phyloP scores from a whole-genome alignment of 495 filamentous ascomycete genomes.

The Sabuloglossum arenarium region DNA sequence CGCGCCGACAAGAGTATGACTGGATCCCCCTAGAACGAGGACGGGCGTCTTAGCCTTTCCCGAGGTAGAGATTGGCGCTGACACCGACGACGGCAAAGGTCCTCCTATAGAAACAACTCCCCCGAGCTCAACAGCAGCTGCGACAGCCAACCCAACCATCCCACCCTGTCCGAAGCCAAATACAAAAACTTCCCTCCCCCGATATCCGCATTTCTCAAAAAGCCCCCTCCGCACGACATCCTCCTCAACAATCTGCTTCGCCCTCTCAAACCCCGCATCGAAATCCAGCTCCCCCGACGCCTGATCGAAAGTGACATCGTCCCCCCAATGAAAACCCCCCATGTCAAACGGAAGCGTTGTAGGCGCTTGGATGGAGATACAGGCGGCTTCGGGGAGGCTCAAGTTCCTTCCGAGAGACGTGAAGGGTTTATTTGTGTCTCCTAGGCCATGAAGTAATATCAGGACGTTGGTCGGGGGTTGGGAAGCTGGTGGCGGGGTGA shows the following conservation, averaged over 20 bases:
- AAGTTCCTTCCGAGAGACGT: constrained; percentile 48
- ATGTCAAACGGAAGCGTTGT: constrained; percentile 52
- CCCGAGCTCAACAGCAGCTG: constrained; percentile 14
- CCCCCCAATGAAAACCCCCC: constrained; percentile 79
- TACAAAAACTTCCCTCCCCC: constrained; percentile 43
- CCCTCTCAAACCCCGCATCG: constrained; percentile 53
- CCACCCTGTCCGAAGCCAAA: constrained; percentile 83
- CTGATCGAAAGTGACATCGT: constrained; percentile 54
- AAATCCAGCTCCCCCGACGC: constrained; percentile 45
- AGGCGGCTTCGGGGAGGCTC: constrained; percentile 59
- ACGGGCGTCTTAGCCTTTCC: constrained; percentile 51
- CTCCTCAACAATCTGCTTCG: constrained; percentile 26
- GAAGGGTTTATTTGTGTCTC: constrained; percentile 54
- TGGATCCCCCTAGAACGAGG: constrained; percentile 45
- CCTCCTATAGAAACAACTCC: constrained; percentile 70
- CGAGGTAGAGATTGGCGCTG: constrained; percentile 14
- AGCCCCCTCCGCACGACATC: constrained; percentile 40
- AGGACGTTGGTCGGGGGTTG: constrained; percentile 46
- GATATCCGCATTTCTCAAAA: constrained; percentile 49
- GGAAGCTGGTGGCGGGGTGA: constrained; percentile 21
- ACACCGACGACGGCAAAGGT: constrained; percentile 32
- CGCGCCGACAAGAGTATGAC: constrained; percentile 38
- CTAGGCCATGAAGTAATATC: constrained; percentile 77
- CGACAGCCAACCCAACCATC: constrained; percentile 41
- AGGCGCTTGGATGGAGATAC: constrained; percentile 55